phyloP scores from a whole-genome alignment of 2,329 filamentous ascomycete genomes.

The Xylariaceae sp. region DNA sequence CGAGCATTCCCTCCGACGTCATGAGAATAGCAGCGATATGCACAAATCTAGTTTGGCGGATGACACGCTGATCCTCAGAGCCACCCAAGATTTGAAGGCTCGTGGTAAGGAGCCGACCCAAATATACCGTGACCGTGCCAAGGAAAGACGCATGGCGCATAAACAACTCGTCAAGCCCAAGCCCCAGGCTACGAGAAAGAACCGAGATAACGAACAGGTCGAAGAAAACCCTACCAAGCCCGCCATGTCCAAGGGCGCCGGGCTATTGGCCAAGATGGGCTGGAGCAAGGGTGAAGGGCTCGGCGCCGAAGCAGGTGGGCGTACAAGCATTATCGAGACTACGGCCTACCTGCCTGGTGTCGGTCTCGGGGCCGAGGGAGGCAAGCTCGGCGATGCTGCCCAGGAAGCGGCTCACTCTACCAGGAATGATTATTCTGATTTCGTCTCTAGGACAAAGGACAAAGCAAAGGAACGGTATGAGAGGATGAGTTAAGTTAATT shows the following conservation, averaged over 20 bases:
- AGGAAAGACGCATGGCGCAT: conserved; percentile 60
- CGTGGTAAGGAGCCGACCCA: conserved; percentile 33
- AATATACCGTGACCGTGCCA: conserved; percentile 63
- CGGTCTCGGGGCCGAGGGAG: conserved; percentile 64
- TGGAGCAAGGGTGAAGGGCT: conserved; percentile 64
- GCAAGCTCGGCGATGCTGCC: conserved; percentile 65
- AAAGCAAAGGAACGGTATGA: conserved; percentile 64
- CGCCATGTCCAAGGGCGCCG: conserved; percentile 58
- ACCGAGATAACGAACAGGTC: conserved; percentile 30
- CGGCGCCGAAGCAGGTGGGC: conserved; percentile 59
- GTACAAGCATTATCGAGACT: conserved; percentile 60
- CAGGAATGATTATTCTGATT: conserved; percentile 56
- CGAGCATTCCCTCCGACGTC: conserved; percentile 37
- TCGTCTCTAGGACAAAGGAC: conserved; percentile 61
- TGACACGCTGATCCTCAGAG: conserved; percentile 27
- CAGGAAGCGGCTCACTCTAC: conserved; percentile 61
- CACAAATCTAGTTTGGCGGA: conserved; percentile 36
- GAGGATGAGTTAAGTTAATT: conserved; percentile 40
- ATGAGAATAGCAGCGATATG: conserved; percentile 43
- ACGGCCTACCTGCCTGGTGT: conserved; percentile 65
- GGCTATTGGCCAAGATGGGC: conserved; percentile 69
- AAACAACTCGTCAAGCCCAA: conserved; percentile 56
- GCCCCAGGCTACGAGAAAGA: conserved; percentile 27
- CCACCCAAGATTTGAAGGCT: conserved; percentile 29
- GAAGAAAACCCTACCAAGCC: conserved; percentile 36